Conservation (phyloP, 208 protist species). For the Entamoeba dispar region DNA sequence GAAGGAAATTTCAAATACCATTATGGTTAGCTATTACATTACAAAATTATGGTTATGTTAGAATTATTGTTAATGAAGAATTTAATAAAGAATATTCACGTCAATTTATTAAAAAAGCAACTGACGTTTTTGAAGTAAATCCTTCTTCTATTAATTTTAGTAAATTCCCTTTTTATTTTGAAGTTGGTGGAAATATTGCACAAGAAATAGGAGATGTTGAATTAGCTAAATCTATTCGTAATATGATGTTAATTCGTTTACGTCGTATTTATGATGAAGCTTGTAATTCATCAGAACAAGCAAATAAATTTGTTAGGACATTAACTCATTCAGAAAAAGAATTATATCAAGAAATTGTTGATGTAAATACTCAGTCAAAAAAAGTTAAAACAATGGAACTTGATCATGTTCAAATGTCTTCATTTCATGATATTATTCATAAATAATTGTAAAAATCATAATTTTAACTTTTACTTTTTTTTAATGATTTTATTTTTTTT, state of each 20-base stretch:
- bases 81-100: background rate
- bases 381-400: background rate
- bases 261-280: background rate
- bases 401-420: no score
- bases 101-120: background rate
- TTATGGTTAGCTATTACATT: background rate
- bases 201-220: background rate
- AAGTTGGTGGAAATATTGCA: background rate
- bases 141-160: background rate
- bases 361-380: background rate
- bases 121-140: background rate
- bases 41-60: background rate
- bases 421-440: no score
- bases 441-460: no score
- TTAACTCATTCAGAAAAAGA: background rate
- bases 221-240: background rate
- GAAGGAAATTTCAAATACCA: background rate
- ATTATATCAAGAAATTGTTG: background rate
- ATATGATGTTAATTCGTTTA: background rate
- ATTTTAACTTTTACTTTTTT: no score
- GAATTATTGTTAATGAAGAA: background rate
- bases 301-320: background rate
- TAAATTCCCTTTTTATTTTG: background rate
- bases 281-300: background rate
- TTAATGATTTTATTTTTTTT: no score